These are phyloP conservation scores for Eruca vesicaria DNA, from an alignment of 441 rosid genomes.

Conservation along the genomic window DNA sequence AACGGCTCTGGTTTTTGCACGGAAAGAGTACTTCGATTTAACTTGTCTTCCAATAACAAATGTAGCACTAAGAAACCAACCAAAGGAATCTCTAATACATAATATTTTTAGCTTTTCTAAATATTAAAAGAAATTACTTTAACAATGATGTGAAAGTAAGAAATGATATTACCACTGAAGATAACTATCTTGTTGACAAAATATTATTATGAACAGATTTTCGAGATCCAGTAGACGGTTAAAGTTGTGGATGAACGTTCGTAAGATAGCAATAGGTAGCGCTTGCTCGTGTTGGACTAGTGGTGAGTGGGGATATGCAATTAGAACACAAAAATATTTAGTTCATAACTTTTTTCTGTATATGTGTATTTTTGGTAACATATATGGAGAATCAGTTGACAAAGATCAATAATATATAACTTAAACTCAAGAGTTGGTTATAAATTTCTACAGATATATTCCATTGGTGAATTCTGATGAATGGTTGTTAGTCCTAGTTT, in stretches of 20 bases:
- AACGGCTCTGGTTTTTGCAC: constrained; percentile 35
- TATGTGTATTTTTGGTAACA: background rate
- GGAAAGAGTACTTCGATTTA: constrained; percentile 35
- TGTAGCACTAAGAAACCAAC: constrained; percentile 26
- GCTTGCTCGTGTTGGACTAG: background rate
- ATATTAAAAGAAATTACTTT: background rate
- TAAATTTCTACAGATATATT: background rate
- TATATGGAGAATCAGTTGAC: background rate
- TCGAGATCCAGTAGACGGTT: background rate
- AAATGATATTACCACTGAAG: background rate
- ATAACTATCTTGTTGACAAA: background rate
- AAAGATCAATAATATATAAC: background rate
- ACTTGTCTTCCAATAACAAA: constrained; percentile 35
- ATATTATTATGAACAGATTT: background rate
- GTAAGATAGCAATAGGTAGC: background rate
- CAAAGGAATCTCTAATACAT: constrained; percentile 27
- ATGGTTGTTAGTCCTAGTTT: background rate
- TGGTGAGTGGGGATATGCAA: background rate
- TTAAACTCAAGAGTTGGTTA: background rate
- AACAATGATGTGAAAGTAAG: background rate
- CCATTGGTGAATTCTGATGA: background rate
- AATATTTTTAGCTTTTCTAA: background rate
- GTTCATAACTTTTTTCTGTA: background rate
- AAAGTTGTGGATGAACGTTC: background rate
- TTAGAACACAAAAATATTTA: background rate